Conservation (phyloP, 2,329 filamentous ascomycete species). For the Ascochyta koolunga region DNA sequence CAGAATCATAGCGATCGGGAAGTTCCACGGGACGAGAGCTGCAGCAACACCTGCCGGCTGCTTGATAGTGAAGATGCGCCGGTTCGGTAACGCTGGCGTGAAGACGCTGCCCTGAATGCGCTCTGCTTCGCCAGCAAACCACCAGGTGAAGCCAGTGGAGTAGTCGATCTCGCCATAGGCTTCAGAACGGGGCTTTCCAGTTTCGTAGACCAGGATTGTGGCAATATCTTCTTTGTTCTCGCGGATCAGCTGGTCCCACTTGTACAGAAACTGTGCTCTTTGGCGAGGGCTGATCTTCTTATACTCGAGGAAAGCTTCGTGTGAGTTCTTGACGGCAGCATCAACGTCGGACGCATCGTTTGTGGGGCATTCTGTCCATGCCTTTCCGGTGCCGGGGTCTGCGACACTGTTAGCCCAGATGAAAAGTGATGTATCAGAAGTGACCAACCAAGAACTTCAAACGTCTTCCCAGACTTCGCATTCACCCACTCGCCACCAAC, state of each 20-base stretch:
- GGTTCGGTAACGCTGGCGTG: slow-evolving; percentile 64
- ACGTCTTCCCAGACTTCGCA: slow-evolving; percentile 62
- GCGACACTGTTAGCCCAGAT: slow-evolving; percentile 15
- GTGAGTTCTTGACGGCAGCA: slow-evolving; percentile 62
- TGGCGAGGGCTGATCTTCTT: slow-evolving; percentile 64
- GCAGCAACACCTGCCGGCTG: slow-evolving; percentile 73
- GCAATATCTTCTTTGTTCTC: slow-evolving; percentile 68
- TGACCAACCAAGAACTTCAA: slow-evolving; percentile 59
- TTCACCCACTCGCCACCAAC: slow-evolving; percentile 63
- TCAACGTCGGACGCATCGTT: slow-evolving; percentile 66
- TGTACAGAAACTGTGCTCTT: slow-evolving; percentile 66
- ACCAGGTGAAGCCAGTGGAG: slow-evolving; percentile 61
- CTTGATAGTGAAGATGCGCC: slow-evolving; percentile 74
- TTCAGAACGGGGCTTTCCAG: slow-evolving; percentile 60
- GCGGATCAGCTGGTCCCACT: slow-evolving; percentile 69
- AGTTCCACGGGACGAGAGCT: slow-evolving; percentile 76
- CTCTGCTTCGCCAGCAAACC: slow-evolving; percentile 66
- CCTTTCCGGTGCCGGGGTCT: slow-evolving; percentile 60
- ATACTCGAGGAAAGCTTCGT: slow-evolving; percentile 66
- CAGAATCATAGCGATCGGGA: slow-evolving; percentile 70
- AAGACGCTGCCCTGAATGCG: slow-evolving; percentile 68
- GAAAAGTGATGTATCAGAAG: background rate
- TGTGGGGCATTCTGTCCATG: slow-evolving; percentile 56
- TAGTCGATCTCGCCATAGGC: slow-evolving; percentile 61
- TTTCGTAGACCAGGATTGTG: slow-evolving; percentile 66